Evolutionary conservation across 768 basidiomycete species (phyloP), one percentile per base, ranked within the genome.

Genomic region (Dacryopinax primogenitus): DNA sequence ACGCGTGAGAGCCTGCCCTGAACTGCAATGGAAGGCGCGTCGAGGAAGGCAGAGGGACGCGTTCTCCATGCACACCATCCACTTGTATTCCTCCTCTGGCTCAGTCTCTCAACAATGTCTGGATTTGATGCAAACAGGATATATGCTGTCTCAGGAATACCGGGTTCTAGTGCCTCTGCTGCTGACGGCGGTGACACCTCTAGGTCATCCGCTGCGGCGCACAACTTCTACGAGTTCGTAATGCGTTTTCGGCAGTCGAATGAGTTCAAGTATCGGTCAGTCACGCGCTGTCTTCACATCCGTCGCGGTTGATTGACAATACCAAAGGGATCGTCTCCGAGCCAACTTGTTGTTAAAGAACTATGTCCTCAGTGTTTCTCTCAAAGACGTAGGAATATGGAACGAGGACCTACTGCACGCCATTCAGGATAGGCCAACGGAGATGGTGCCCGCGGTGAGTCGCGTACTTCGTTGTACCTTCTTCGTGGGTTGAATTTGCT

Each of bases 391-490:
- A 67, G 76, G 84, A 74, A 77, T 93, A 32, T 98, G 87, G 79
- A 93, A 96, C 70, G 94, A 97, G 71, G 92, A 95, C 72, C 80
- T 99, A 35, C 93, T 92, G 1, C 90, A 94, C 74, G 84, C 84
- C 23, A 85, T 97, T 64, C 92, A 96, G 74, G 89, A 92, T 69
- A 80, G 82, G 70, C 96, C 96, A 18, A 86, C 87, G 3, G 96
- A 97, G 68, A 82, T 92, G 37, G 77, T 98, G 63, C 92, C 92
- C 58, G 74, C 94, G 69, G 94, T 96, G 66, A 67, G 85, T 77
- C 33, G 16, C 21, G 13, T n/a, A 16, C 15, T 15, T 21, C n/a
- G n/a, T n/a, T n/a, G n/a, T n/a, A n/a, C n/a, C n/a, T n/a, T n/a
- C n/a, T n/a, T n/a, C n/a, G n/a, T n/a, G n/a, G n/a, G n/a, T n/a